Evolutionary conservation across 352 stramenopile species (phyloP).

Genomic region (Globisporangium orthogonon): DNA sequence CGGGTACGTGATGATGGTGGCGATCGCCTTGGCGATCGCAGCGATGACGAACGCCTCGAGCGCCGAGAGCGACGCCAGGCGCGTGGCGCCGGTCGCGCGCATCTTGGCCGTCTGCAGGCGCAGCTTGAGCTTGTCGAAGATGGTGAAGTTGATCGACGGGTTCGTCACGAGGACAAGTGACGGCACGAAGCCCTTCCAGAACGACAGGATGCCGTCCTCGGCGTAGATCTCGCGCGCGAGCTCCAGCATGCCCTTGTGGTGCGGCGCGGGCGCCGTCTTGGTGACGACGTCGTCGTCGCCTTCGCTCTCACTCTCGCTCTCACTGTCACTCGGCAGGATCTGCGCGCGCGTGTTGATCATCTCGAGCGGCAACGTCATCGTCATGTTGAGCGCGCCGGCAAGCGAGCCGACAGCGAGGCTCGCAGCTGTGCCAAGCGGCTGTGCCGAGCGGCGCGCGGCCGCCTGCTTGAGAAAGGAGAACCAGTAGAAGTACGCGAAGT

Average conservation of each 20-base stretch:
- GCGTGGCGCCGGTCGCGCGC: conserved; percentile 23
- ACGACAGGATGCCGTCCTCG: conserved; percentile 60
- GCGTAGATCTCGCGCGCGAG: conserved; percentile 58
- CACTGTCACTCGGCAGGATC: conserved; percentile 44
- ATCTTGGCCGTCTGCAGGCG: conserved; percentile 50
- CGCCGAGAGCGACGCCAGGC: conserved; percentile 47
- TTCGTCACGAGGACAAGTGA: conserved; percentile 87
- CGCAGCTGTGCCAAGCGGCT: conserved; percentile 47
- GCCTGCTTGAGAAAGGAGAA: conserved; percentile 75
- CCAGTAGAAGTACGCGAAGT: conserved; percentile 86
- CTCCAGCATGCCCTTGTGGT: conserved; percentile 36
- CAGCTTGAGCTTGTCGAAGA: conserved; percentile 85
- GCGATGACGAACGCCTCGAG: conserved; percentile 78
- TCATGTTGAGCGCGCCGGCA: conserved; percentile 83
- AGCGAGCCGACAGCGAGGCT: conserved; percentile 74
- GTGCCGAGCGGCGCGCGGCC: conserved; percentile 40
- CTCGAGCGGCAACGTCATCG: conserved; percentile 81
- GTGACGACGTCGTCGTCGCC: conserved; percentile 13
- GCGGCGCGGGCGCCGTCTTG: conserved; percentile 1
- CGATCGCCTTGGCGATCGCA: conserved; percentile 75
- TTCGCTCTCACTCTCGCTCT: conserved; percentile 17
- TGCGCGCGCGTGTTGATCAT: conserved; percentile 87
- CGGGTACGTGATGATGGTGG: conserved; percentile 84
- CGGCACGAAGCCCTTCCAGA: conserved; percentile 87
- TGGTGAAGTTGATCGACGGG: conserved; percentile 87